Evolutionary conservation across 2,329 filamentous ascomycete genomes (phyloP).

Genomic region (Penicillium sp.): DNA sequence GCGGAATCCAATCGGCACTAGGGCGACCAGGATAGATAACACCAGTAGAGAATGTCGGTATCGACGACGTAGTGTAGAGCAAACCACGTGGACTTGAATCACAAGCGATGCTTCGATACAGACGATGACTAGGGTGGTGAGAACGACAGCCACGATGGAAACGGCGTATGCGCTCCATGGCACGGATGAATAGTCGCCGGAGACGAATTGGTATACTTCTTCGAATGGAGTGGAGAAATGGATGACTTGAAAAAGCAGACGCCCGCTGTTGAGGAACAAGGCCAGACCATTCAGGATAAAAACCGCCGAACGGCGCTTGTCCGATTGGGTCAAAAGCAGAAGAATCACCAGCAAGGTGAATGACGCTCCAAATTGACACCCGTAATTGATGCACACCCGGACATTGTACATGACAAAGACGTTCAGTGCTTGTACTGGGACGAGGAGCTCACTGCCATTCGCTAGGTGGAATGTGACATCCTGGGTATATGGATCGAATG

Average conservation of each 20-base stretch:
- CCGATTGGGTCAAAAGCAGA: conserved; percentile 63
- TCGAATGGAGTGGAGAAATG: conserved; percentile 63
- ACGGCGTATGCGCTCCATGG: conserved; percentile 45
- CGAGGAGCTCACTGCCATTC: conserved; percentile 46
- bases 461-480: conserved; percentile 48
- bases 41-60: conserved; percentile 50
- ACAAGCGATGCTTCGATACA: conserved; percentile 61
- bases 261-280: conserved; percentile 61
- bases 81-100: conserved; percentile 64
- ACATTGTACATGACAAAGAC: conserved; percentile 49
- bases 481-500: conserved; percentile 55
- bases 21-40: conserved; percentile 51
- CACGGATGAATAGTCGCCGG: conserved; percentile 56
- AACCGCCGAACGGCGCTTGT: conserved; percentile 64
- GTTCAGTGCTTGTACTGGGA: conserved; percentile 49
- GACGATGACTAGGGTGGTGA: conserved; percentile 55
- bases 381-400: conserved; percentile 62
- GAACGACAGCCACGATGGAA: conserved; percentile 51
- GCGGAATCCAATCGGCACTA: conserved; percentile 55
- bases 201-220: conserved; percentile 61
- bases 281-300: conserved; percentile 65
- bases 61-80: conserved; percentile 48
- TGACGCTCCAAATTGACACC: conserved; percentile 68
- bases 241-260: conserved; percentile 45
- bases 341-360: conserved; percentile 65